Conservation (phyloP, 768 basidiomycete genomes). For the Sporobolomyces phaffii region DNA sequence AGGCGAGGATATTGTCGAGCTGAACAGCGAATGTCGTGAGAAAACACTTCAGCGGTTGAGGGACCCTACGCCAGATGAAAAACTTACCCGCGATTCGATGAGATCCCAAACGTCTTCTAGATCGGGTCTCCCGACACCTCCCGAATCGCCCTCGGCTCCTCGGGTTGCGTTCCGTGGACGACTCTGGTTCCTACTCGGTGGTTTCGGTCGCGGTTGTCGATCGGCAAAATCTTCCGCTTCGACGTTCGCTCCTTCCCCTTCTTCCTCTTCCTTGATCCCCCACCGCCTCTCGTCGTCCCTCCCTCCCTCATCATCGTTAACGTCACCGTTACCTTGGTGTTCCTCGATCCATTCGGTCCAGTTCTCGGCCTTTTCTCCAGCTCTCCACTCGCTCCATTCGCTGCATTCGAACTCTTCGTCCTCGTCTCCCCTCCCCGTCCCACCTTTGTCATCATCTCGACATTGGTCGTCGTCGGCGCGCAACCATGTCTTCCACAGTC, state of each 20-base stretch:
- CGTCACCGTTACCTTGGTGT: not conserved
- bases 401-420: constrained; percentile 4
- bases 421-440: not conserved
- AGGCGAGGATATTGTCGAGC: constrained; percentile 26
- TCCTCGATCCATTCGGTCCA: constrained; percentile 9
- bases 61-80: not conserved
- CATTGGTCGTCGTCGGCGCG: not conserved
- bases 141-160: not conserved
- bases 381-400: not conserved
- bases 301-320: not conserved
- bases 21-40: not conserved
- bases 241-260: not conserved
- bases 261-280: not conserved
- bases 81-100: constrained; percentile 27
- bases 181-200: not conserved
- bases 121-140: constrained; percentile 4
- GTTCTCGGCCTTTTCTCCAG: not conserved
- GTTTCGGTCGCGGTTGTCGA: not conserved
- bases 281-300: not conserved
- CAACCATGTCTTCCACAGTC: constrained; percentile 32
- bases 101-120: constrained; percentile 36
- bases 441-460: not conserved
- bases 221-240: not conserved
- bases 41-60: too few species aligned
- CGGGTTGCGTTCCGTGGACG: not conserved